Conservation (phyloP, 805 yeast species). For the Candida vaughaniae region DNA sequence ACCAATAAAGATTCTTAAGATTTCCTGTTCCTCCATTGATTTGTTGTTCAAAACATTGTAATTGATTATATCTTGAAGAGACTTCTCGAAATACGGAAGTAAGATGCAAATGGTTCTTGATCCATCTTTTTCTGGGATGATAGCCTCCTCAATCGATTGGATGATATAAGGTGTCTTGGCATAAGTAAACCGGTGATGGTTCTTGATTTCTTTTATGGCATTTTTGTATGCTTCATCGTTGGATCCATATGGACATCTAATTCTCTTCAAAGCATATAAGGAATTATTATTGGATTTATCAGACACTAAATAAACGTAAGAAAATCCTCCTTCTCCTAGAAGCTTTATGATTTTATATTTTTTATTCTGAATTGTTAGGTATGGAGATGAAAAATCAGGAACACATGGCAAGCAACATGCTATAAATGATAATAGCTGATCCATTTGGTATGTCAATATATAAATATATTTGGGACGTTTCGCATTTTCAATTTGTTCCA, state of each 20-base stretch:
- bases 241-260: conserved; percentile 83
- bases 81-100: conserved; percentile 70
- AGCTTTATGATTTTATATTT: conserved; percentile 62
- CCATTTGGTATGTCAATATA: conserved; percentile 18
- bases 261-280: conserved; percentile 75
- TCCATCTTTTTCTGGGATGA: conserved; percentile 75
- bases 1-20: conserved; percentile 62
- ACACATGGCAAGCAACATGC: conserved; percentile 46
- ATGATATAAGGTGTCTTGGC: conserved; percentile 63
- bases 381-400: conserved; percentile 48
- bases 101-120: conserved; percentile 74
- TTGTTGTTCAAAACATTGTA: conserved; percentile 55
- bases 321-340: conserved; percentile 89
- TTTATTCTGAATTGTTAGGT: conserved; percentile 59
- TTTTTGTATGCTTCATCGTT: conserved; percentile 57
- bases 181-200: conserved; percentile 63
- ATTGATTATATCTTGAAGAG: conserved; percentile 80
- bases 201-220: conserved; percentile 77
- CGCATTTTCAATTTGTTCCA: background rate
- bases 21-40: conserved; percentile 59
- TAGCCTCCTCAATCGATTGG: conserved; percentile 65
- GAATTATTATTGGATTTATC: conserved; percentile 38
- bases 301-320: conserved; percentile 79
- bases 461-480: background rate
- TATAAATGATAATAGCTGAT: conserved; percentile 18